Base-by-base conservation (phyloP, 768 basidiomycete genomes). In the Lactifluus echinatus region DNA sequence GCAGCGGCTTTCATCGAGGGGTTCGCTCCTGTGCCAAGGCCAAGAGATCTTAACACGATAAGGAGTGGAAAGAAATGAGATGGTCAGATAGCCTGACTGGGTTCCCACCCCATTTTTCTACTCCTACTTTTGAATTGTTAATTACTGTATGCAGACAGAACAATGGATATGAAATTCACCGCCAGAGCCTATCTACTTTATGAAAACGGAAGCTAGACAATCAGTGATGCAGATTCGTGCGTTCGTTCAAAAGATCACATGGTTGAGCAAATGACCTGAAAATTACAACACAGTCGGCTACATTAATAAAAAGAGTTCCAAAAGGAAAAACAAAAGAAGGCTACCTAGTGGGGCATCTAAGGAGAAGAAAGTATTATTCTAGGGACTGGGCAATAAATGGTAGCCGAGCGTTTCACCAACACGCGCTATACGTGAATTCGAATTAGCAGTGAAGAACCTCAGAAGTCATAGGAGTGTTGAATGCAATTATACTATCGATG, bases 1-100 rank as follows among this genome's bases (percentile, higher is more conserved):
- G 50, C 3, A 3, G 28, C n/a, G 50, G 29, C 14, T 34, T n/a
- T 23, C 43, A 57, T 37, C 26, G 43, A 8, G 23, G 24, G n/a
- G 4, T 47, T 51, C 21, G 11, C 28, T 28, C 52, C 24, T 44
- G 45, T 12, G 46, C 31, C 47, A 23, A 50, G 42, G 40, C 55
- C 49, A 49, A 40, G 57, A 53, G 56, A 58, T 29, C 26, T 19
- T 33, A 8, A 46, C 34, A 46, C 40, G 29, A 45, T 57, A 31
- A 23, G 34, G 34, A 26, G 19, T 37, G 31, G n/a, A n/a, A n/a
- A n/a, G n/a, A 56, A n/a, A 12, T 24, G 19, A 52, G 39, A 43
- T 36, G 24, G 14, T 24, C 37, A 31, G 44, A 36, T 47, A 31
- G 28, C 3, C 17, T 33, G 19, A n/a, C n/a, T n/a, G n/a, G n/a